These are phyloP conservation scores for Colletotrichum sidae DNA, from an alignment of 2,329 filamentous ascomycete genomes.

Conservation along the genomic window DNA sequence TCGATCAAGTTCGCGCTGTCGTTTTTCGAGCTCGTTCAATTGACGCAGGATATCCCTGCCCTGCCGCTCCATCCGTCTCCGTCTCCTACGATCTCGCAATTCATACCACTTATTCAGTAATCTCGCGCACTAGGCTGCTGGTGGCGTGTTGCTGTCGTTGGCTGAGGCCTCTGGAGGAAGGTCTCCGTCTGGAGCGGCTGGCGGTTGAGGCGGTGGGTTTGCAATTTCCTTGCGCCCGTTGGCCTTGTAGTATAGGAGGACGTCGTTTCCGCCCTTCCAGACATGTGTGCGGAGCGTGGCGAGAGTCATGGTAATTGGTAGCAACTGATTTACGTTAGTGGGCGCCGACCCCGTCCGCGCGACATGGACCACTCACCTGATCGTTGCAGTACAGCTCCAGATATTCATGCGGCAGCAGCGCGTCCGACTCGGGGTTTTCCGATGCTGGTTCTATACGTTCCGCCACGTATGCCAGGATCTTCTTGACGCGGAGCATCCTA, in stretches of 20 bases:
- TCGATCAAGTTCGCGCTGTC: no score
- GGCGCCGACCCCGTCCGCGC: neutral
- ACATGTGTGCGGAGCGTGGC: slow-evolving; percentile 91
- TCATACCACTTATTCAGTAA: neutral
- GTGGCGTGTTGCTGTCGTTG: slow-evolving; percentile 30
- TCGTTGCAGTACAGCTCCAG: slow-evolving; percentile 95
- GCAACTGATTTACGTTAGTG: slow-evolving; percentile 56
- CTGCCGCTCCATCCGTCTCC: neutral
- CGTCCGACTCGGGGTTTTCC: slow-evolving; percentile 67
- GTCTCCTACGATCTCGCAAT: neutral
- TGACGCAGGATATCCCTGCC: no score
- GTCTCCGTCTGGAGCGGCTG: slow-evolving; percentile 21
- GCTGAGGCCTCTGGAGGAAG: slow-evolving; percentile 7
- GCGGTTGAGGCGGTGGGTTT: slow-evolving; percentile 42
- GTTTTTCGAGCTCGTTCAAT: no score
- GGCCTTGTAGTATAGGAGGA: slow-evolving; percentile 88
- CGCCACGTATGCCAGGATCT: slow-evolving; percentile 91
- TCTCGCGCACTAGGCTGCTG: slow-evolving; percentile 14
- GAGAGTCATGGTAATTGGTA: slow-evolving; percentile 89
- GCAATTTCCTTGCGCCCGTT: slow-evolving; percentile 82
- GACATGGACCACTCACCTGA: slow-evolving; percentile 69
- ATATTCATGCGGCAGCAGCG: slow-evolving; percentile 88
- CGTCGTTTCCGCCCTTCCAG: slow-evolving; percentile 95
- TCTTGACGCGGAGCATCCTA: slow-evolving; percentile 94
- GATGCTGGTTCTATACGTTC: slow-evolving; percentile 86